Percentiles rank a stretch among this genome's conserved stretches.
phyloP scores from a whole-genome alignment of 164 flowering plant species.

The Macadamia integrifolia region DNA sequence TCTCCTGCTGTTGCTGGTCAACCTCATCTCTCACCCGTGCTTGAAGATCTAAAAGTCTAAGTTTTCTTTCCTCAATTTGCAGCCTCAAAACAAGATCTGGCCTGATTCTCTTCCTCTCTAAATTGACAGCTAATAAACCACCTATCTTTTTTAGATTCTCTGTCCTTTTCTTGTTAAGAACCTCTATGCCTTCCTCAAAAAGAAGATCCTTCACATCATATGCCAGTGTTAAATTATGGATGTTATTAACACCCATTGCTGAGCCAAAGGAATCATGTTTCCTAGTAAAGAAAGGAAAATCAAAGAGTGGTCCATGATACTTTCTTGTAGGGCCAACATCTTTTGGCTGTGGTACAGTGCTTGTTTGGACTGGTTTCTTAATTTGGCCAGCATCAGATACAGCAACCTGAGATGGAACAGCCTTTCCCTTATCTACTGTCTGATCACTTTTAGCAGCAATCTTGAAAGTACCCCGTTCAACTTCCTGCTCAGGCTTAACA shows the following conservation, averaged over 20 bases:
- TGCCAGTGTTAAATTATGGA: constrained; percentile 59
- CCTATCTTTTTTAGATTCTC: constrained; percentile 80
- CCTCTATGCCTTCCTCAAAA: constrained; percentile 71
- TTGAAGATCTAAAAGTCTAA: constrained; percentile 74
- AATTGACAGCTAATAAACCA: constrained; percentile 71
- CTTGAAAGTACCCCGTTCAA: constrained; percentile 44
- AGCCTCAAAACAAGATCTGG: constrained; percentile 86
- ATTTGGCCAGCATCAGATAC: constrained; percentile 48
- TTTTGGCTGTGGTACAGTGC: constrained; percentile 45
- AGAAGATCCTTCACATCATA: constrained; percentile 88
- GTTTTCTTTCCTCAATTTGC: constrained; percentile 93
- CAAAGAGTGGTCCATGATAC: constrained; percentile 96
- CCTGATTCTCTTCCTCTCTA: constrained; percentile 92
- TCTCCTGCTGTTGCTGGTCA: constrained; percentile 93
- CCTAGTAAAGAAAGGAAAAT: constrained; percentile 86
- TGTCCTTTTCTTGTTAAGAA: constrained; percentile 64
- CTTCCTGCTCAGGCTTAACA: constrained; percentile 63
- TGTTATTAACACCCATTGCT: constrained; percentile 40
- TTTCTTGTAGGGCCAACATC: constrained; percentile 66
- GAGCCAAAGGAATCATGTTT: constrained; percentile 81
- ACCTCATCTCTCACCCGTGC: constrained; percentile 86
- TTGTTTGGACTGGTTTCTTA: constrained; percentile 55
- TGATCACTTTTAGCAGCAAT: constrained; percentile 41
- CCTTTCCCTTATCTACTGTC: constrained; percentile 63
- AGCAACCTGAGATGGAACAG: constrained; percentile 37